phyloP scores from a whole-genome alignment of 225 moss, liverwort and hornwort species.

The Lunularia cruciata region DNA sequence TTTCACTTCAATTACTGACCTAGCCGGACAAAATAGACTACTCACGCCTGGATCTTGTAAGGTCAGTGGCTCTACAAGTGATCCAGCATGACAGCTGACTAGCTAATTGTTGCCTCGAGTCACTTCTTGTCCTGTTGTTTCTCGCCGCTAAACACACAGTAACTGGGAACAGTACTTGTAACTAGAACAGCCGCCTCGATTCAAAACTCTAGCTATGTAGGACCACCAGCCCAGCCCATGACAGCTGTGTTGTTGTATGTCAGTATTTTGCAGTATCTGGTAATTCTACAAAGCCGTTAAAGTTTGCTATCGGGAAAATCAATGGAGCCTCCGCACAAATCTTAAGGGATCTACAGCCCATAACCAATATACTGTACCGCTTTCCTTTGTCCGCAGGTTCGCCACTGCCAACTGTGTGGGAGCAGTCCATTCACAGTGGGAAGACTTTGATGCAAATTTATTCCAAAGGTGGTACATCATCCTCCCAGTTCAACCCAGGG shows the following conservation, averaged over 20 bases:
- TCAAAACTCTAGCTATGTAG: neutral
- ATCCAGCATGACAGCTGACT: neutral
- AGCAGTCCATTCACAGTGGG: no score
- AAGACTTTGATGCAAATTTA: no score
- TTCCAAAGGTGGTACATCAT: constrained; percentile 5
- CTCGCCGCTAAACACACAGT: neutral
- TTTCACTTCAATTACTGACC: no score
- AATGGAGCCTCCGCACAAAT: no score
- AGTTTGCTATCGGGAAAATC: no score
- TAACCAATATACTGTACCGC: no score
- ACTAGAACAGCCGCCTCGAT: neutral
- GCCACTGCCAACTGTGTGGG: no score
- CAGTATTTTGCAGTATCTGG: neutral
- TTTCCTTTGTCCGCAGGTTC: no score
- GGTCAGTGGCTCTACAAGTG: neutral
- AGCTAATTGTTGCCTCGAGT: no score
- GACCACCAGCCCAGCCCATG: neutral
- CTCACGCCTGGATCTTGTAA: neutral
- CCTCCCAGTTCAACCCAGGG: neutral
- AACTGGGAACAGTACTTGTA: neutral
- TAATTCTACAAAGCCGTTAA: no score
- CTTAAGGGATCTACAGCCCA: no score
- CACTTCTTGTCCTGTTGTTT: neutral
- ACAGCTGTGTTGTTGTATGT: neutral
- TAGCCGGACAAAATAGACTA: no score